Conservation (phyloP, 129 eudicot genomes). For the Pseudognaphalium luteoalbum region DNA sequence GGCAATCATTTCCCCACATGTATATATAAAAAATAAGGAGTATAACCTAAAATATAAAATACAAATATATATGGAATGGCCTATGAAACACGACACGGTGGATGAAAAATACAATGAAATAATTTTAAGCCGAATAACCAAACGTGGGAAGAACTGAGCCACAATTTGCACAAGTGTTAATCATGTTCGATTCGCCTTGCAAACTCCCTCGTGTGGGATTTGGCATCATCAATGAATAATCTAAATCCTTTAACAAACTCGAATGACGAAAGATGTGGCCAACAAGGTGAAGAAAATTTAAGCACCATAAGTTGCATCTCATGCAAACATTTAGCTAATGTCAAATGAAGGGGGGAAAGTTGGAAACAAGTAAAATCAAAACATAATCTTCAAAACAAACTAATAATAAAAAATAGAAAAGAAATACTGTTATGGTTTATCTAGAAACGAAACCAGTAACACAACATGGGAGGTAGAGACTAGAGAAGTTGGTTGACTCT, state of each 20-base stretch:
- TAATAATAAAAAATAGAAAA: no score
- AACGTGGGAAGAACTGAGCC: neutral
- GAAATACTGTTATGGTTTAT: no score
- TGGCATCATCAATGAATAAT: neutral
- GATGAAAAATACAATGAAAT: neutral
- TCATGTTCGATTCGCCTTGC: neutral
- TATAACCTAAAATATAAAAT: no score
- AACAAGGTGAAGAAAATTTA: no score
- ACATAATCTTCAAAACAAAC: no score
- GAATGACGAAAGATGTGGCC: neutral
- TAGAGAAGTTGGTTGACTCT: conserved; percentile 32
- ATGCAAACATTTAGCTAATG: no score
- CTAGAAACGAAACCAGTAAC: neutral
- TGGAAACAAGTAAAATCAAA: no score
- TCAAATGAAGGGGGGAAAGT: no score
- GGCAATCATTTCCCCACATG: conserved; percentile 9
- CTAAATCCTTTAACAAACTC: neutral
- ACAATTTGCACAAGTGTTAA: neutral
- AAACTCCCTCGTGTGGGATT: neutral
- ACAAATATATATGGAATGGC: neutral
- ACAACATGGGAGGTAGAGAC: neutral
- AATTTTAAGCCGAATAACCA: neutral
- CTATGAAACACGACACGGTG: neutral
- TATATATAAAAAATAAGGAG: no score
- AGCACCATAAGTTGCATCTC: no score